phyloP scores from a whole-genome alignment of 2,329 filamentous ascomycete species.

The Grosmannia penicillata region DNA sequence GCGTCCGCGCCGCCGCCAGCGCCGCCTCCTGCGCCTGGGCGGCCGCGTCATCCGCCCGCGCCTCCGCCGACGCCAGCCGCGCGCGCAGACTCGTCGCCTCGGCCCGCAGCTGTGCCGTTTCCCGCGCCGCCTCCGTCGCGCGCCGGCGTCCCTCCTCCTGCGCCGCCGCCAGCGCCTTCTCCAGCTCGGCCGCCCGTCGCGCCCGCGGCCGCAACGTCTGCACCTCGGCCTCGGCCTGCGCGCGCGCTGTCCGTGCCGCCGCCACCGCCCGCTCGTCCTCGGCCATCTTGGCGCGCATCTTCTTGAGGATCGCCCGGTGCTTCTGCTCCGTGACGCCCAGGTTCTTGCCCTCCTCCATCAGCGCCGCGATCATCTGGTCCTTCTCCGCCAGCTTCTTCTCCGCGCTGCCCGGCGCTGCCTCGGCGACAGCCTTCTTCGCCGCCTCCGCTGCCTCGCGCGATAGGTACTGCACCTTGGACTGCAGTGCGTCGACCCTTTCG shows the following conservation, averaged over 20 bases:
- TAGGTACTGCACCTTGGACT: conserved; percentile 81
- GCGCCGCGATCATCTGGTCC: conserved; percentile 73
- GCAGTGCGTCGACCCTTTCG: conserved; percentile 81
- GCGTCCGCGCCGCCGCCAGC: conserved; percentile 47
- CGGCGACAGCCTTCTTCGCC: conserved; percentile 53
- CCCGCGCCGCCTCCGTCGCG: conserved; percentile 52
- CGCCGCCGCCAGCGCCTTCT: conserved; percentile 32
- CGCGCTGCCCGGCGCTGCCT: conserved; percentile 45
- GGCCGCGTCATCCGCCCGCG: conserved; percentile 52
- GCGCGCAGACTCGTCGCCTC: conserved; percentile 53
- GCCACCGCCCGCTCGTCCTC: conserved; percentile 51
- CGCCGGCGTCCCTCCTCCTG: conserved; percentile 43
- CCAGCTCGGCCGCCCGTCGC: conserved; percentile 33
- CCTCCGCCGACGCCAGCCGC: conserved; percentile 53
- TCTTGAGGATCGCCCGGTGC: conserved; percentile 70
- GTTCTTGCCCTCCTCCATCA: conserved; percentile 87
- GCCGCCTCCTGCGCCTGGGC: conserved; percentile 52
- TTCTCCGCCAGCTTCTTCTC: conserved; percentile 79
- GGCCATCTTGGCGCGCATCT: conserved; percentile 50
- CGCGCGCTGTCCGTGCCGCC: conserved; percentile 42
- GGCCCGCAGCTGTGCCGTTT: too few species aligned
- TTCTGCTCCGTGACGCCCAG: conserved; percentile 78
- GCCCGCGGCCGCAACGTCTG: conserved; percentile 30
- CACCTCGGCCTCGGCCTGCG: conserved; percentile 40
- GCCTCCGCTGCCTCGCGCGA: conserved; percentile 65